These are phyloP conservation scores for Aquilaria yunnanensis DNA, from an alignment of 345 rosid genomes.

Conservation along the genomic window DNA sequence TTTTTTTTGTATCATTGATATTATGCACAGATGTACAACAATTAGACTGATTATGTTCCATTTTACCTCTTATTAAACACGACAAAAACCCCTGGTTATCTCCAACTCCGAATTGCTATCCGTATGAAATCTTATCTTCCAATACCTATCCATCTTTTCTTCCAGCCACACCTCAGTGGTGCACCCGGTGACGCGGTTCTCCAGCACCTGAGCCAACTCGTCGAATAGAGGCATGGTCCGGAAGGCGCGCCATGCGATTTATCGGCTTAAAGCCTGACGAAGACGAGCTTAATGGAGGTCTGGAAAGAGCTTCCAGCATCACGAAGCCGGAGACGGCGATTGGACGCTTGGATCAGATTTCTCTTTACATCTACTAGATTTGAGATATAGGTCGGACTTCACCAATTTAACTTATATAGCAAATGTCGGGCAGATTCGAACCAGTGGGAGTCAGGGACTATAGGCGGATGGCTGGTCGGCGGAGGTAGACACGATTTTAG, in stretches of 20 bases:
- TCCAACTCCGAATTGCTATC: constrained; percentile 72
- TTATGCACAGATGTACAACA: no score
- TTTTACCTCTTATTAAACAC: constrained; percentile 34
- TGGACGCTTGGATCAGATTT: not conserved
- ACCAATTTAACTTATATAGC: no score
- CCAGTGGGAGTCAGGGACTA: no score
- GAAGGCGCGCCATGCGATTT: constrained; percentile 72
- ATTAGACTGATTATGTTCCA: no score
- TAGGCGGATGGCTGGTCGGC: not conserved
- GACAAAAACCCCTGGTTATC: constrained; percentile 71
- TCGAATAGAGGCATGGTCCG: constrained; percentile 58
- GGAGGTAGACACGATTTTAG: not conserved
- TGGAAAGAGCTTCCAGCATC: constrained; percentile 11
- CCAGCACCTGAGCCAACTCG: constrained; percentile 52
- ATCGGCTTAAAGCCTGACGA: constrained; percentile 40
- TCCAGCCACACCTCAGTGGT: constrained; percentile 92
- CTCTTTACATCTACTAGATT: not conserved
- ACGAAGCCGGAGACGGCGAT: constrained; percentile 15
- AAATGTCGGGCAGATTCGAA: not conserved
- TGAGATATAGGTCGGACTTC: not conserved
- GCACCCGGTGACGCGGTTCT: constrained; percentile 69
- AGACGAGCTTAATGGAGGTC: constrained; percentile 9
- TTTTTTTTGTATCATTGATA: no score
- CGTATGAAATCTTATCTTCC: constrained; percentile 60
- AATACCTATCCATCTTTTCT: constrained; percentile 38